Evolutionary conservation across 2,329 filamentous ascomycete species (phyloP).

Genomic region (Albifimbria verrucaria): DNA sequence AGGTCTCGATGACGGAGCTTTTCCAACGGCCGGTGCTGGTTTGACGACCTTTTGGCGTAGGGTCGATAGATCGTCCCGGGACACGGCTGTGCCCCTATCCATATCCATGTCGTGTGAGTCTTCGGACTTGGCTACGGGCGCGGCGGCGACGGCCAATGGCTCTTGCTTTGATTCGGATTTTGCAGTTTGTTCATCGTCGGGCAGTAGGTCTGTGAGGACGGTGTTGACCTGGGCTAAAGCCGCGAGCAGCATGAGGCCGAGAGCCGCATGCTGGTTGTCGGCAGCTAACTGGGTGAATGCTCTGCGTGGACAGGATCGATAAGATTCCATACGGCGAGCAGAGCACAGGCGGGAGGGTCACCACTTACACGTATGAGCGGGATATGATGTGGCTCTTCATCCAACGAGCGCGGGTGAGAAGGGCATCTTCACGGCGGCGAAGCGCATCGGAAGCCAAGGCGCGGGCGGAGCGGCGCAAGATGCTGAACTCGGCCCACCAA

Average conservation of each 20-base stretch:
- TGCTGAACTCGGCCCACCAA: slow-evolving; percentile 76
- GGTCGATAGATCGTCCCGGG: not conserved
- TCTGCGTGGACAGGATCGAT: slow-evolving; percentile 33
- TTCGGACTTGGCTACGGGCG: not conserved
- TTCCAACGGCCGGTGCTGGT: not conserved
- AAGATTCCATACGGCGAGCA: too few species aligned
- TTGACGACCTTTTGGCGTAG: not conserved
- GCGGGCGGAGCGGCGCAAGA: slow-evolving; percentile 64
- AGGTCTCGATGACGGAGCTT: not conserved
- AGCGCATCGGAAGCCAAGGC: slow-evolving; percentile 41
- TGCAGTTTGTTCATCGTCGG: slow-evolving; percentile 5
- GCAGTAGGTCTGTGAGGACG: slow-evolving; percentile 35
- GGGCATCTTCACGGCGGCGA: not conserved
- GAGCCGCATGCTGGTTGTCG: slow-evolving; percentile 68
- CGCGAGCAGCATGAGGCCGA: slow-evolving; percentile 67
- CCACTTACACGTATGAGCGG: slow-evolving; percentile 33
- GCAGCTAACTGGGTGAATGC: slow-evolving; percentile 68
- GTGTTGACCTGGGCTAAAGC: slow-evolving; percentile 57
- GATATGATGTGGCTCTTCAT: slow-evolving; percentile 27
- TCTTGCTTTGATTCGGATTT: not conserved
- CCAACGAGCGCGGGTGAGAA: slow-evolving; percentile 22
- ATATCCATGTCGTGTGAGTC: not conserved
- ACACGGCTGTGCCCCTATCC: not conserved
- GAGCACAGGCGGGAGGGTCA: not conserved
- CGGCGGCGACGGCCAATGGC: not conserved